These are phyloP conservation scores for Pseudopithomyces maydicus DNA, from an alignment of 2,329 filamentous ascomycete species.

Conservation along the genomic window DNA sequence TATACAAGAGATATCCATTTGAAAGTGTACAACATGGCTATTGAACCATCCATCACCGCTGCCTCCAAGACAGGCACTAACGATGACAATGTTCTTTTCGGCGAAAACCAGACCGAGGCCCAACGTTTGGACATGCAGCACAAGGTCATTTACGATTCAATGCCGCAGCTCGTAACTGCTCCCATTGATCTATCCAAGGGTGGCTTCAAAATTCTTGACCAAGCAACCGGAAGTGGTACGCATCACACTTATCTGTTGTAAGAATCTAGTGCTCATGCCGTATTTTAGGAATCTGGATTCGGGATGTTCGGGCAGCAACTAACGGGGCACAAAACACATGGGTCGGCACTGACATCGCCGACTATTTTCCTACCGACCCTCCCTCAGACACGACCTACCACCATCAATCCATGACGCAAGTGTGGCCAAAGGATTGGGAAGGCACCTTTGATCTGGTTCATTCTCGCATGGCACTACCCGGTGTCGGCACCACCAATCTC, in stretches of 20 bases:
- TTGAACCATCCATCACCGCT: neutral
- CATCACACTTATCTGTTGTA: neutral
- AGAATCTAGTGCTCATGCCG: neutral
- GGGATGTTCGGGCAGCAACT: slow-evolving; percentile 7
- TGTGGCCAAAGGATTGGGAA: slow-evolving; percentile 16
- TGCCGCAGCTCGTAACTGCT: slow-evolving; percentile 11
- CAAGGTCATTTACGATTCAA: slow-evolving; percentile 8
- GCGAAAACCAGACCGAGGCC: slow-evolving; percentile 10
- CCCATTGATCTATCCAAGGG: slow-evolving; percentile 13
- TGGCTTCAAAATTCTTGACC: slow-evolving; percentile 12
- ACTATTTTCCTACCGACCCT: slow-evolving; percentile 11
- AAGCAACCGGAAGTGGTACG: slow-evolving; percentile 16
- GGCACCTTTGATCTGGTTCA: slow-evolving; percentile 20
- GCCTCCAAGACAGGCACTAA: slow-evolving; percentile 3
- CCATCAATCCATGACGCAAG: slow-evolving; percentile 17
- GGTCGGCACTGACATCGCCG: slow-evolving; percentile 16
- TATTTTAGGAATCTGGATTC: slow-evolving; percentile 7
- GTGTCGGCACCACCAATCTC: slow-evolving; percentile 13
- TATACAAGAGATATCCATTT: too few species aligned
- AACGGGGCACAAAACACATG: slow-evolving; percentile 6
- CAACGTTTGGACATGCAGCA: slow-evolving; percentile 13
- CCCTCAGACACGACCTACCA: slow-evolving; percentile 12
- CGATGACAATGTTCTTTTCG: slow-evolving; percentile 16
- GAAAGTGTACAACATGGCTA: neutral
- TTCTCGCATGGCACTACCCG: slow-evolving; percentile 17